Percentiles rank a stretch among this genome's conserved stretches.
Conservation (phyloP, 1,284 basidiomycete species). For the Jaminaea rosea region DNA sequence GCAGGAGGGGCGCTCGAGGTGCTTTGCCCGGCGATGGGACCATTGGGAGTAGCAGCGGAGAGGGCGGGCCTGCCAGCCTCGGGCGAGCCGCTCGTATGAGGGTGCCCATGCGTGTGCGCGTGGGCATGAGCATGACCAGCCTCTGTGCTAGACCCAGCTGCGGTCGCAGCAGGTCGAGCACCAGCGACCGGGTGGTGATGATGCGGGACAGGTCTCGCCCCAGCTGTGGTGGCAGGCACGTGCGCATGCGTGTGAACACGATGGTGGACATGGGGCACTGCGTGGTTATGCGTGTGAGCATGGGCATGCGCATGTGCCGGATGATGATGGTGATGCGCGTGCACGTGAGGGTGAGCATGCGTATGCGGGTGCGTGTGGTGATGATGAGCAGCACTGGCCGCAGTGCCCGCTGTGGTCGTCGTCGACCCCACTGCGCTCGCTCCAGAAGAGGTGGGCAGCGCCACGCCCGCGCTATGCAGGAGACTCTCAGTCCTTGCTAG, state of each 20-base stretch:
- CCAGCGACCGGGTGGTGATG: background rate
- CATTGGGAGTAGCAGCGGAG: too few relatives aligned
- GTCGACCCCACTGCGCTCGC: background rate
- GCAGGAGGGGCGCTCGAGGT: background rate
- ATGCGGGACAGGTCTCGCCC: too few relatives aligned
- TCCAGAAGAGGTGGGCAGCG: background rate
- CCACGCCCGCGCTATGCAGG: conserved; percentile 3
- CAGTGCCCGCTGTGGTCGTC: background rate
- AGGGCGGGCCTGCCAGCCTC: background rate
- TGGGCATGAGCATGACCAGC: background rate
- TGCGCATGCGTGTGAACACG: background rate
- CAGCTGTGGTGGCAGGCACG: background rate
- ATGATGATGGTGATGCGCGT: conserved; percentile 2
- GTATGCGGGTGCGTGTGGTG: background rate
- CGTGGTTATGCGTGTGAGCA: background rate
- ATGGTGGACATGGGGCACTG: background rate
- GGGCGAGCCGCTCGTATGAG: background rate
- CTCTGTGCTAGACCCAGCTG: background rate
- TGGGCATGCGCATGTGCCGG: background rate
- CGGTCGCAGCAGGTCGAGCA: background rate
- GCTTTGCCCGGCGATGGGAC: background rate
- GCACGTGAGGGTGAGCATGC: background rate
- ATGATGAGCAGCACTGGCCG: background rate
- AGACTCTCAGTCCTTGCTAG: conserved; percentile 30
- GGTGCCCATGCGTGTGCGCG: background rate